Percentiles rank a stretch among this genome's conserved stretches.
Evolutionary conservation across 169 alveolate species (phyloP).

Genomic region (Plasmodium chabaudi): DNA sequence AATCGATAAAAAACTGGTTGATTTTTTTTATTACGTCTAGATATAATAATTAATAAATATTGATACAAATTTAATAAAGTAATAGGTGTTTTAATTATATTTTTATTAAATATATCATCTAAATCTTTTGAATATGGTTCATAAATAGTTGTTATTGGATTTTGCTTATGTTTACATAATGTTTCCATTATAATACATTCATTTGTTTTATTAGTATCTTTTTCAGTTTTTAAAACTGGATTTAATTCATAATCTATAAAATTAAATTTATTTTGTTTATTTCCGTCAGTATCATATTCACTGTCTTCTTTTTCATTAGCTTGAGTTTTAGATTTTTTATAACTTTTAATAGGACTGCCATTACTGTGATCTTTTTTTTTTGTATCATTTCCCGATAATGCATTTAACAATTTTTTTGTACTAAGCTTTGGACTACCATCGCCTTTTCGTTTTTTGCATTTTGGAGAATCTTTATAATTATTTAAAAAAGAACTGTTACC

Average conservation of each 20-base stretch:
- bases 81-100: conserved; percentile 17
- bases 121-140: conserved; percentile 68
- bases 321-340: conserved; percentile 4
- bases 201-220: conserved; percentile 2
- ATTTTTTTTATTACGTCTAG: conserved; percentile 65
- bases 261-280: neutral
- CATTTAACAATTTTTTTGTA: conserved; percentile 26
- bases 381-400: neutral
- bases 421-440: conserved; percentile 10
- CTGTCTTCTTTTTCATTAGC: conserved; percentile 5
- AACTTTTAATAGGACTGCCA: neutral
- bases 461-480: conserved; percentile 27
- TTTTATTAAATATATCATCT: conserved; percentile 49
- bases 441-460: conserved; percentile 13
- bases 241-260: conserved; percentile 72
- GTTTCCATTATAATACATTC: conserved; percentile 27
- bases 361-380: neutral
- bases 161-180: conserved; percentile 57
- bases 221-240: conserved; percentile 40
- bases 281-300: neutral
- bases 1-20: conserved; percentile 57
- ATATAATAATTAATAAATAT: conserved; percentile 26
- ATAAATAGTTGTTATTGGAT: conserved; percentile 36
- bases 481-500: neutral
- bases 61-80: conserved; percentile 20